Evolutionary conservation across 176 grass and related monocot genomes (phyloP), one percentile per base, ranked within the genome.

Genomic region (Urochloa ruziziensis): DNA sequence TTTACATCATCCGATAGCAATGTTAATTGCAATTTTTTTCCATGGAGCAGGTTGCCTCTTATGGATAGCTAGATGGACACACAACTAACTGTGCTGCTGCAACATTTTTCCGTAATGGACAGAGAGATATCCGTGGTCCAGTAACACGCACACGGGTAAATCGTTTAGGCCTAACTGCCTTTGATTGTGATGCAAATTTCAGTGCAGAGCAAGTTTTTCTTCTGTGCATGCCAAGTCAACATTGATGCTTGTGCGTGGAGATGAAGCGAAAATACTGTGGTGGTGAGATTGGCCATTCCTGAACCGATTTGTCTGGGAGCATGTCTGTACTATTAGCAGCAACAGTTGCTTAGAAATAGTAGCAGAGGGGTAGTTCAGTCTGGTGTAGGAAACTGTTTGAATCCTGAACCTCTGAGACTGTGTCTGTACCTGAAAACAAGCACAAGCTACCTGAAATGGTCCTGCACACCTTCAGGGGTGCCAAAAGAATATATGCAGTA

Each of bases 351-450:
- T 60, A 67, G 40, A 79, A 75, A 77, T 37, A 40, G 12, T 58
- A 16, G 19, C 17, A 71, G 21, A 52, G 34, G 53, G 75, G 18
- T 17, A 82, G 47, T 51, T 58, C 56, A 70, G 29, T 78, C 62
- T 24, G 32, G 14, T 16, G 40, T 68, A 75, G 60, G 62, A 76
- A 74, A 70, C 48, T 43, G 52, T 52, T 81, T 43, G 40, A 75
- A 81, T 71, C 80, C 59, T 74, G 83, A 83, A 86, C 49, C 79
- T 60, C 9, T 60, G 65, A 59, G 73, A 27, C 79, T 23, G 15
- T 89, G 88, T 83, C 73, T 25, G 47, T 9, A 46, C 66, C 88
- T 83, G 73, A 74, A 86, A 86, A 59, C 66, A 73, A 13, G 84
- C 47, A 74, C 73, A 86, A 83, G 83, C 57, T 49, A 67, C 56